Evolutionary conservation across 768 basidiomycete genomes (phyloP).

Genomic region (Lepiota subincarnata): DNA sequence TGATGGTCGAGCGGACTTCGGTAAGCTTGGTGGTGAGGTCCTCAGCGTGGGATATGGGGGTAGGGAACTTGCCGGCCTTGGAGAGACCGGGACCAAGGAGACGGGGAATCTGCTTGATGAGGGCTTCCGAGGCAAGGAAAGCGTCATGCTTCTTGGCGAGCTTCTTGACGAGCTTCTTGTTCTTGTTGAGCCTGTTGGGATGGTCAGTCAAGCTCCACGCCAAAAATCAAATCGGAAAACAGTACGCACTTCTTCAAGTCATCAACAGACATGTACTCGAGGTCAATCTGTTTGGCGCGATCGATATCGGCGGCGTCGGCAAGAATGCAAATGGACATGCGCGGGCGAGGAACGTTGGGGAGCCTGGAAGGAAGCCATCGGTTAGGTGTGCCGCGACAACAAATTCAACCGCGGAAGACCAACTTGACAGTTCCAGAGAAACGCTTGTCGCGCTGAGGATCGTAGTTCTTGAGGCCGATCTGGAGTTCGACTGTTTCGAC

Average conservation of each 20-base stretch:
- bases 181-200: conserved; percentile 85
- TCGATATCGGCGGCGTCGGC: conserved; percentile 99
- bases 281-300: conserved; percentile 94
- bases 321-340: conserved; percentile 99
- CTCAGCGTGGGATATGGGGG: conserved; percentile 89
- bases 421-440: conserved; percentile 99
- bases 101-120: conserved; percentile 99
- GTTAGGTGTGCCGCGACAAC: conserved; percentile 10
- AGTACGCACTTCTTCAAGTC: conserved; percentile 91
- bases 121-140: conserved; percentile 93
- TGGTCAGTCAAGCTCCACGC: background rate
- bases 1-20: conserved; percentile 98
- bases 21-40: conserved; percentile 86
- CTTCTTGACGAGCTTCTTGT: conserved; percentile 99
- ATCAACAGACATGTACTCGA: conserved; percentile 99
- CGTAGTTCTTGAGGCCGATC: conserved; percentile 98
- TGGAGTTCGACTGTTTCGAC: conserved; percentile 96
- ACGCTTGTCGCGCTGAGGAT: conserved; percentile 99
- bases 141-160: conserved; percentile 99
- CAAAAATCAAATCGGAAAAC: no score
- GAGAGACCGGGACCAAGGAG: conserved; percentile 98
- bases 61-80: conserved; percentile 99
- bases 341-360: conserved; percentile 94
- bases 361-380: conserved; percentile 49
- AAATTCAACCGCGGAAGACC: conserved; percentile 17